Base-by-base conservation (phyloP, 1,284 basidiomycete species). In the Irpex rosettiformis region DNA sequence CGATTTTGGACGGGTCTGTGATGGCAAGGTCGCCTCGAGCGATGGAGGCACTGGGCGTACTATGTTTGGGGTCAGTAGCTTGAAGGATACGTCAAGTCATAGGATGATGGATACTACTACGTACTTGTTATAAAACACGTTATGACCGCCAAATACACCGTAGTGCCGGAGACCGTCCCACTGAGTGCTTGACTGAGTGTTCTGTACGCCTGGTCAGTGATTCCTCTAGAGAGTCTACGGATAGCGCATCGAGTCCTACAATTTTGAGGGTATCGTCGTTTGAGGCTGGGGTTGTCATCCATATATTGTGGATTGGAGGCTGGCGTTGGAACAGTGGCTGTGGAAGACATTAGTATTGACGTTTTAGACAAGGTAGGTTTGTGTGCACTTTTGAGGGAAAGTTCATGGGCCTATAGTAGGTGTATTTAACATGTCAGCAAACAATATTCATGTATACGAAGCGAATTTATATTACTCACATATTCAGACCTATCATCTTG, bases 121-220 rank as follows among this genome's bases (percentile, higher is more conserved):
- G 22, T 18, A 85, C 85, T 86, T 84, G 70, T 86, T 82, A 69
- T 89, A 89, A 67, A 84, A 86, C 21, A 86, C 74, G 1, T 75
- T 76, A 63, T 87, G 79, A 28, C 81, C 77, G 2, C 73, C 57
- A 27, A 54, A 37, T 40, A 88, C 62, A 2, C 84, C 83, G 64
- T 79, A 87, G 62, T 89, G 86, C 61, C 80, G 79, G 64, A 88
- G 60, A 3, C 88, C 85, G 64, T 90, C 89, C 88, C 88, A 89
- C 63, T 91, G 89, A 2, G 86, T 80, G 24, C 88, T 86, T 0
- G 85, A 86, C 74, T 90, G 88, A 0, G 86, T 85, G 62, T 91
- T 90, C 85, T 89, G 62, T 4, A 56, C 18, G 43, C 43, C 10
- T 8, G 10, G 22, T 18, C 18, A 47, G 18, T 21, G 7, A 4